phyloP scores from a whole-genome alignment of 2,329 filamentous ascomycete species.

The Nemania sp. region DNA sequence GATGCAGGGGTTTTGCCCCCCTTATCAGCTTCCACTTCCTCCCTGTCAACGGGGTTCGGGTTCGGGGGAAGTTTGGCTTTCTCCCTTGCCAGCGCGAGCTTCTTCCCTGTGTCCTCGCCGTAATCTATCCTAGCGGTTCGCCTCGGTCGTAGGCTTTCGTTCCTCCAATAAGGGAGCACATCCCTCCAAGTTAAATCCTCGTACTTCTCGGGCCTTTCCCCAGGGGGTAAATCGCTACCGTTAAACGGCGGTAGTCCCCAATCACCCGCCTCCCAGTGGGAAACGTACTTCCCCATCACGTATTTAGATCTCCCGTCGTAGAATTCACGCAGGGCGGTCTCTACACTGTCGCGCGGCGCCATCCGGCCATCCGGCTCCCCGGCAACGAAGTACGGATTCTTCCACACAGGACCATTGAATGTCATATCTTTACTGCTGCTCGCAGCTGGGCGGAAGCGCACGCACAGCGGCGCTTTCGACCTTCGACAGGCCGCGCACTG shows the following conservation, averaged over 20 bases:
- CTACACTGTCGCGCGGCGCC: conserved; percentile 17
- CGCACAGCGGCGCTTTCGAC: conserved; percentile 36
- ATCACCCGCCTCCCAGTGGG: conserved; percentile 8
- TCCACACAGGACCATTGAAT: conserved; percentile 41
- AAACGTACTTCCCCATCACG: conserved; percentile 25
- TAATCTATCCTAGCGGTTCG: background rate
- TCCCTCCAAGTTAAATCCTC: conserved; percentile 34
- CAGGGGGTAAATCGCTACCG: conserved; percentile 29
- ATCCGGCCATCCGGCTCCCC: background rate
- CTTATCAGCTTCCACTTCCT: background rate
- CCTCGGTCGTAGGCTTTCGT: conserved; percentile 14
- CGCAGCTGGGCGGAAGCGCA: conserved; percentile 30
- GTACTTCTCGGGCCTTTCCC: conserved; percentile 26
- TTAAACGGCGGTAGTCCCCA: conserved; percentile 42
- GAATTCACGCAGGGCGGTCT: conserved; percentile 38
- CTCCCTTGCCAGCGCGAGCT: background rate
- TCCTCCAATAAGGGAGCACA: conserved; percentile 36
- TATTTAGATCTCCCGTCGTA: conserved; percentile 33
- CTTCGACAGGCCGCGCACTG: conserved; percentile 45
- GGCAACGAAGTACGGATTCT: conserved; percentile 43
- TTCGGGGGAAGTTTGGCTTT: background rate
- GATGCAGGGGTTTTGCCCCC: background rate
- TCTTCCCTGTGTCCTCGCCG: background rate
- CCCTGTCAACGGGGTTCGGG: background rate
- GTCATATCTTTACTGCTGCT: background rate